These are phyloP conservation scores for Phytopythium chamaehyphon DNA, from an alignment of 352 stramenopile species.

Conservation along the genomic window DNA sequence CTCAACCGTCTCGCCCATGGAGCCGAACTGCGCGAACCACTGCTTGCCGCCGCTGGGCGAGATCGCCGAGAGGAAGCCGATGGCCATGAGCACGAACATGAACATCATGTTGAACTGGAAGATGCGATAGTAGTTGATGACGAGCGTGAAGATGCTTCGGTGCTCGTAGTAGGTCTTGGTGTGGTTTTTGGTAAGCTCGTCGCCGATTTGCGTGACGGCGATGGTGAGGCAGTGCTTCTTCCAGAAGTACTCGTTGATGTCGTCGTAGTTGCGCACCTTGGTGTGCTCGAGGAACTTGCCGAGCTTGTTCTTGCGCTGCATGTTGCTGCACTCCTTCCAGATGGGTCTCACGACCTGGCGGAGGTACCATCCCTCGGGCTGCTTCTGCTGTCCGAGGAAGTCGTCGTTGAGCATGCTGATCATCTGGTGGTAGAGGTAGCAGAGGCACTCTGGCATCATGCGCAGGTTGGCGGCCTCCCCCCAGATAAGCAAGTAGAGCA, in stretches of 20 bases:
- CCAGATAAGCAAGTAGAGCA: slow-evolving; percentile 96
- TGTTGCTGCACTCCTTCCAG: slow-evolving; percentile 62
- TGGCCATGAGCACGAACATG: slow-evolving; percentile 54
- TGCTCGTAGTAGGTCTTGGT: slow-evolving; percentile 80
- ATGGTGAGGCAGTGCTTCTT: slow-evolving; percentile 63
- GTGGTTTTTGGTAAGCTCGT: slow-evolving; percentile 53
- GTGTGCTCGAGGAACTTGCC: slow-evolving; percentile 65
- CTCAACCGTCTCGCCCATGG: slow-evolving; percentile 47
- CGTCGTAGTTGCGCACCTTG: slow-evolving; percentile 74
- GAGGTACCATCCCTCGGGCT: slow-evolving; percentile 51
- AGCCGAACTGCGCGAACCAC: slow-evolving; percentile 57
- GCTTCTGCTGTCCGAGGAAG: slow-evolving; percentile 41
- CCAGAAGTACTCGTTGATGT: slow-evolving; percentile 84
- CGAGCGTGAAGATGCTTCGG: slow-evolving; percentile 67
- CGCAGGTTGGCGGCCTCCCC: slow-evolving; percentile 94
- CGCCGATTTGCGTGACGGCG: slow-evolving; percentile 41
- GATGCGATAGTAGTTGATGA: slow-evolving; percentile 77
- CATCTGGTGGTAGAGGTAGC: slow-evolving; percentile 93
- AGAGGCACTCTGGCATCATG: slow-evolving; percentile 96
- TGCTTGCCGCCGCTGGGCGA: slow-evolving; percentile 49
- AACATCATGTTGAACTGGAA: slow-evolving; percentile 85
- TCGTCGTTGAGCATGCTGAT: slow-evolving; percentile 51
- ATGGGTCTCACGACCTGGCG: slow-evolving; percentile 49
- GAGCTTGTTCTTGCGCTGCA: slow-evolving; percentile 57
- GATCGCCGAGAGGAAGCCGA: slow-evolving; percentile 55